Percentiles rank a stretch among this genome's conserved stretches.
These are phyloP conservation scores for Yamadazyma tumulicola DNA, from an alignment of 805 yeast genomes.

Conservation along the genomic window DNA sequence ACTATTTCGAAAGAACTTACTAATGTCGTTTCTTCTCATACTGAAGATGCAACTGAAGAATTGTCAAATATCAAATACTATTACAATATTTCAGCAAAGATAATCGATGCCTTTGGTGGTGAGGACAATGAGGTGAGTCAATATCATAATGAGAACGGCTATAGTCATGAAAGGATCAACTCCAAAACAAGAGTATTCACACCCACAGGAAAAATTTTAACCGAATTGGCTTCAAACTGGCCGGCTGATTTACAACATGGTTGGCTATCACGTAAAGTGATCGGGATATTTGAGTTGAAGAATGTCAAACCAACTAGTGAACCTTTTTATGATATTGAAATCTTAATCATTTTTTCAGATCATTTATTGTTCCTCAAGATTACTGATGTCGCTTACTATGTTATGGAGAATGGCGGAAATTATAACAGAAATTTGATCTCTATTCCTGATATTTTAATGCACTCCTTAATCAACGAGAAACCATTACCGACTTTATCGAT, in stretches of 20 bases:
- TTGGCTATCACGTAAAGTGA: constrained; percentile 83
- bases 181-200: constrained; percentile 60
- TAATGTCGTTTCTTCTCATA: not conserved
- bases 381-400: constrained; percentile 40
- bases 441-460: constrained; percentile 81
- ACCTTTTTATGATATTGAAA: constrained; percentile 29
- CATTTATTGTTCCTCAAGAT: constrained; percentile 63
- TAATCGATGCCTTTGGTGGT: constrained; percentile 80
- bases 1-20: constrained; percentile 27
- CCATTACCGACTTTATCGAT: constrained; percentile 51
- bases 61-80: constrained; percentile 31
- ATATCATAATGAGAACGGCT: constrained; percentile 15
- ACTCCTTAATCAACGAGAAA: constrained; percentile 80
- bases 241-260: constrained; percentile 83
- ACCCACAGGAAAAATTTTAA: constrained; percentile 83
- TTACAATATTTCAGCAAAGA: constrained; percentile 53
- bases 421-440: constrained; percentile 43
- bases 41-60: constrained; percentile 20
- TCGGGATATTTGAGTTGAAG: constrained; percentile 56
- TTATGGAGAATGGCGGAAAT: constrained; percentile 11
- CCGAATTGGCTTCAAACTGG: constrained; percentile 84
- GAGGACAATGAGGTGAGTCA: constrained; percentile 20
- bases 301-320: constrained; percentile 19
- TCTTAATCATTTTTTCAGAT: constrained; percentile 80
- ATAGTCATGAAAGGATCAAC: constrained; percentile 28